Base-by-base conservation (phyloP, 306 rosid genomes). In the Purshia tridentata region DNA sequence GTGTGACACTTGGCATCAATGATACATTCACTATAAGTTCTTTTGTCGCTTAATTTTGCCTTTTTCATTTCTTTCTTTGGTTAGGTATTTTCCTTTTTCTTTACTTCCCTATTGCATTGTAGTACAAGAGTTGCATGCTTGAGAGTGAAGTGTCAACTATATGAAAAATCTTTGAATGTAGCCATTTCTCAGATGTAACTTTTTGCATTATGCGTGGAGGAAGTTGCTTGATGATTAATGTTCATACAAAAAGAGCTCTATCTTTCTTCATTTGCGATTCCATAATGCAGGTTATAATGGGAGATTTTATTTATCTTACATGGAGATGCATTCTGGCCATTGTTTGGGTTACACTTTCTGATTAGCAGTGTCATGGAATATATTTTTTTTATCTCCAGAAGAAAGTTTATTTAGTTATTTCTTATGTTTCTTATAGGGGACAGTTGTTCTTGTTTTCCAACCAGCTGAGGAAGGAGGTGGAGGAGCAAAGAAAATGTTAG, bases 401-500 rank as follows among this genome's bases (percentile, higher is more conserved):
- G 42, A 54, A 69, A 48, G 10, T 6, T 62, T 44, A 56, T 53
- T 45, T 49, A 22, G 39, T 2, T 15, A 46, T 12, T 60, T 47
- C 39, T 60, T 61, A 16, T 56, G 72, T 61, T 56, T 50, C 37
- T 53, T 57, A 22, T 14, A 88, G 98, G 98, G 98, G 81, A 93
- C 98, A 11, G 85, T 89, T 13, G 84, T 90, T 76, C 97, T 93
- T 71, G 88, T 93, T 80, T 93, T 93, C 79, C 98, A 90, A 89
- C 97, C 97, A 39, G 98, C 98, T 39, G 98, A 93, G 83, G 98
- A 93, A 86, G 96, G 97, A 74, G 83, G 89, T 59, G 90, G 81
- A 44, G 98, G 98, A 78, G 98, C 97, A 29, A 89, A 86, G 86
- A 76, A 76, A 83, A 78, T 93, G 70, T 18, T 90, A 76, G 90